Conservation (phyloP, 371 early-diverging fungal species). For the Mucor irregularis region DNA sequence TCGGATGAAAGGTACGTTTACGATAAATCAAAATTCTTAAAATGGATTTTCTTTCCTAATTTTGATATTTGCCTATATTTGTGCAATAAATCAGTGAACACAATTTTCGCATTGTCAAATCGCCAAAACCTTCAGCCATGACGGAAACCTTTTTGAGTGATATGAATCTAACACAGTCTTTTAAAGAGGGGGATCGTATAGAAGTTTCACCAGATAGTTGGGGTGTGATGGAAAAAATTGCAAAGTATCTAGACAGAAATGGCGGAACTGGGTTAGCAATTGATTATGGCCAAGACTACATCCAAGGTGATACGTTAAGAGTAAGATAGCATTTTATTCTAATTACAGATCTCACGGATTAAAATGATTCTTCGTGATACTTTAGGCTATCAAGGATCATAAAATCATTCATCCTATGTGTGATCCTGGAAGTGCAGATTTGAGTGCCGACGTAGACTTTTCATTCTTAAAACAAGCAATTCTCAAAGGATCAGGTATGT, state of each 20-base stretch:
- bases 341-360: not conserved
- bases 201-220: constrained; percentile 87
- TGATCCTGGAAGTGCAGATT: constrained; percentile 84
- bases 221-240: constrained; percentile 61
- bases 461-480: constrained; percentile 67
- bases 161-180: constrained; percentile 30
- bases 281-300: constrained; percentile 90
- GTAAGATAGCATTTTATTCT: constrained; percentile 44
- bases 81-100: constrained; percentile 49
- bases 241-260: constrained; percentile 57
- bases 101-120: constrained; percentile 80
- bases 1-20: constrained; percentile 45
- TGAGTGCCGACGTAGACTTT: constrained; percentile 95
- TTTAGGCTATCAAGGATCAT: constrained; percentile 87
- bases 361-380: not conserved
- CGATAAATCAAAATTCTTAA: not conserved
- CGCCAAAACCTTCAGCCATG: constrained; percentile 69
- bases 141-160: constrained; percentile 59
- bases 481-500: constrained; percentile 41
- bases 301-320: constrained; percentile 78
- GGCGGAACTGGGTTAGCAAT: constrained; percentile 82
- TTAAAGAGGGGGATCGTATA: constrained; percentile 71
- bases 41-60: not conserved
- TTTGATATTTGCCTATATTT: too few species aligned
- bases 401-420: constrained; percentile 76